These are phyloP conservation scores for Mycena galericulata DNA, from an alignment of 768 basidiomycete genomes.

Conservation along the genomic window DNA sequence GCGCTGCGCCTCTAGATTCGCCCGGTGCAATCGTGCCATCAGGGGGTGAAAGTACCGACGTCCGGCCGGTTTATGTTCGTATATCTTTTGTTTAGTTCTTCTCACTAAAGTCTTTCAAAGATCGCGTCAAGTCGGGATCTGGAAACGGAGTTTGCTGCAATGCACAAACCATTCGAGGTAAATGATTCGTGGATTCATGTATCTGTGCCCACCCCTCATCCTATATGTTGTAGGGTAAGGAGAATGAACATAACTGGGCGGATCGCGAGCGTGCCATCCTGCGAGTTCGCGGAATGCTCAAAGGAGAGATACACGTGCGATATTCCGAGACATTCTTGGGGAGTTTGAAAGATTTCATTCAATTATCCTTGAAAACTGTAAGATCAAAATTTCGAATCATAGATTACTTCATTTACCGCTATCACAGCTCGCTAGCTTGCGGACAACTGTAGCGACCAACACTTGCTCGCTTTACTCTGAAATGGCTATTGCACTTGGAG, in stretches of 20 bases:
- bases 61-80: constrained; percentile 75
- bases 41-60: constrained; percentile 57
- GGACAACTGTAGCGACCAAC: constrained; percentile 89
- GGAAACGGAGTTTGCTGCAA: constrained; percentile 84
- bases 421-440: constrained; percentile 81
- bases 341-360: constrained; percentile 83
- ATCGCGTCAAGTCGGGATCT: constrained; percentile 89
- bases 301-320: constrained; percentile 82
- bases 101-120: constrained; percentile 48
- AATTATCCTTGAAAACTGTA: constrained; percentile 88
- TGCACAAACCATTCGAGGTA: constrained; percentile 87
- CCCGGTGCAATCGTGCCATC: constrained; percentile 53
- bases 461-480: constrained; percentile 85
- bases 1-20: constrained; percentile 62
- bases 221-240: constrained; percentile 76
- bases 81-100: not conserved
- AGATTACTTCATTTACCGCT: constrained; percentile 7
- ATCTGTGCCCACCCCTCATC: not conserved
- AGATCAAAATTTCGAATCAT: constrained; percentile 42
- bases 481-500: constrained; percentile 73
- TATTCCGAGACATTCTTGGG: constrained; percentile 81
- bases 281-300: constrained; percentile 89
- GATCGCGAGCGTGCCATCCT: constrained; percentile 81
- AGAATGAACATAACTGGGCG: constrained; percentile 97
- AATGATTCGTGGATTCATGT: constrained; percentile 30